These are phyloP conservation scores for Echium plantagineum DNA, from an alignment of 257 asterid species.

Conservation along the genomic window DNA sequence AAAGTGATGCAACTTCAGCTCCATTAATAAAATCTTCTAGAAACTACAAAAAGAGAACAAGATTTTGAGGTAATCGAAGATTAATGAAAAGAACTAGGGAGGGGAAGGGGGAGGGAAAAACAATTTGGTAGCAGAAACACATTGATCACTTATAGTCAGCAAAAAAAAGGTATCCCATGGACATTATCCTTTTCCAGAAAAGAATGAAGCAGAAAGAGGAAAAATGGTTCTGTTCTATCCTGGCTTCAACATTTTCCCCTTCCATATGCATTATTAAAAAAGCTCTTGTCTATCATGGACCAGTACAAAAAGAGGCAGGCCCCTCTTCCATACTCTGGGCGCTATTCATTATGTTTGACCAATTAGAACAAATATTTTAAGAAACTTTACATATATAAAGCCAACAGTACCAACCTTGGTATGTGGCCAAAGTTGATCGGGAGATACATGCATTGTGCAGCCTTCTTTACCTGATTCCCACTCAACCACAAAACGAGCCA, in stretches of 20 bases:
- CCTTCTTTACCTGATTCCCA: constrained; percentile 98
- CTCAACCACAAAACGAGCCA: constrained; percentile 97
- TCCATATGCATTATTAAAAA: no score
- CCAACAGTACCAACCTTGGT: constrained; percentile 60
- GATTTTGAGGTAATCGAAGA: neutral
- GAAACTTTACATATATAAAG: constrained; percentile 4
- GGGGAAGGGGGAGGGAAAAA: no score
- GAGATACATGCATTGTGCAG: constrained; percentile 98
- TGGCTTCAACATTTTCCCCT: no score
- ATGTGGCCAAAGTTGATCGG: constrained; percentile 98
- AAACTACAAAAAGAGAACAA: constrained; percentile 39
- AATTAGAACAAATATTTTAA: neutral
- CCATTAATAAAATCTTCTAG: constrained; percentile 96
- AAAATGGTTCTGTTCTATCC: no score
- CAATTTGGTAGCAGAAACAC: neutral
- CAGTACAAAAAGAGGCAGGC: neutral
- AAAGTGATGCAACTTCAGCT: constrained; percentile 88
- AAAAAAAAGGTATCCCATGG: neutral
- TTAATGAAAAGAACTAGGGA: neutral
- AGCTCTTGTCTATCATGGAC: neutral
- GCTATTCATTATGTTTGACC: neutral
- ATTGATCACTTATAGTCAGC: neutral
- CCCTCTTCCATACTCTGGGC: neutral
- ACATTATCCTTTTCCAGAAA: neutral
- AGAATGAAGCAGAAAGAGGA: neutral